Evolutionary conservation across 306 rosid genomes (phyloP).

Genomic region (Begonia fuchsioides): DNA sequence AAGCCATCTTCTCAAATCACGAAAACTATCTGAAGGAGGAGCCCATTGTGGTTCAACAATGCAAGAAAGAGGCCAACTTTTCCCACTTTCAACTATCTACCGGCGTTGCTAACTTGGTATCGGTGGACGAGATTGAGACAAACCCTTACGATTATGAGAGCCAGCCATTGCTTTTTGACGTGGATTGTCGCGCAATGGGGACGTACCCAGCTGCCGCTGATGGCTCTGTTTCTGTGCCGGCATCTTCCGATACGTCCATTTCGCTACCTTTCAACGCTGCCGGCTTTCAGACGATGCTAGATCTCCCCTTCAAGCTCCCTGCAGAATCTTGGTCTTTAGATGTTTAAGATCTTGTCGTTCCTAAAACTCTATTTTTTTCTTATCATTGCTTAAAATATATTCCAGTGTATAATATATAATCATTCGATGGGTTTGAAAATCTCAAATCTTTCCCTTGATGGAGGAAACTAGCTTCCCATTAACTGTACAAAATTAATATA

Average conservation of each 20-base stretch:
- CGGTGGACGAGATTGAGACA: conserved; percentile 17
- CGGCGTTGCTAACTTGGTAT: conserved; percentile 6
- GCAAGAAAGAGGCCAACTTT: conserved; percentile 19
- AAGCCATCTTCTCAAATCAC: conserved; percentile 28
- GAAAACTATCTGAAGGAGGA: conserved; percentile 16
- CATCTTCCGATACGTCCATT: conserved; percentile 18
- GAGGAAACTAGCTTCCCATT: no score
- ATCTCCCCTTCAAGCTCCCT: conserved; percentile 19
- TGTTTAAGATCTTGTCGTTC: not conserved
- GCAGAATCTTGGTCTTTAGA: conserved; percentile 26
- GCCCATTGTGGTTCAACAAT: conserved; percentile 16
- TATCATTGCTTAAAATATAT: no score
- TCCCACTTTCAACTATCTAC: conserved; percentile 16
- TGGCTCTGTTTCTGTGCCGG: conserved; percentile 6
- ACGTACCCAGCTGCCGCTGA: conserved; percentile 7
- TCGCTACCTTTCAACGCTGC: conserved; percentile 20
- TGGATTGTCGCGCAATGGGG: conserved; percentile 16
- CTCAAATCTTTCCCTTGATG: no score
- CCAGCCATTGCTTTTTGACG: conserved; percentile 15
- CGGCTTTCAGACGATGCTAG: conserved; percentile 13
- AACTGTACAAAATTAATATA: no score
- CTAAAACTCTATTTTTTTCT: no score
- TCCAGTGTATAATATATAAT: no score
- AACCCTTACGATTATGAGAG: conserved; percentile 5
- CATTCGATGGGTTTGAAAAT: no score